Evolutionary conservation across 2,329 filamentous ascomycete species (phyloP).

Genomic region (Colletotrichum spinosum): DNA sequence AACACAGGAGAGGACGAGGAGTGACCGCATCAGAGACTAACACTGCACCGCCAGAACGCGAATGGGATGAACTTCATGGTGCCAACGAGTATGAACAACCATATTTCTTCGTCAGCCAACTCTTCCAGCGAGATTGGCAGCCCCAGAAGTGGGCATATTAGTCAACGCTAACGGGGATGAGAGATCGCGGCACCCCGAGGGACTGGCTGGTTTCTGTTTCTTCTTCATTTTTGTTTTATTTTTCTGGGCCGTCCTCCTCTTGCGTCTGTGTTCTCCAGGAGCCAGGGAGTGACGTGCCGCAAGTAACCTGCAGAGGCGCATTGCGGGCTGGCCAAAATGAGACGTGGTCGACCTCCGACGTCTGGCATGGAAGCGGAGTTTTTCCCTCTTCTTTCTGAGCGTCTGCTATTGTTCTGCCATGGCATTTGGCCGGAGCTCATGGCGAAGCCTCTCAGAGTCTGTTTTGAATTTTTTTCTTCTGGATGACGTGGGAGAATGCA

Average conservation of each 20-base stretch:
- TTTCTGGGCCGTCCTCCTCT: not conserved
- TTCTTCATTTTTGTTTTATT: conserved; percentile 9
- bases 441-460: conserved; percentile 4
- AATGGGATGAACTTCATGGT: conserved; percentile 60
- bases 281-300: conserved; percentile 26
- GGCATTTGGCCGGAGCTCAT: conserved; percentile 6
- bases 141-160: conserved; percentile 46
- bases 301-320: conserved; percentile 29
- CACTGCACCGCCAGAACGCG: conserved; percentile 44
- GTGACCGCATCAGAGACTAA: conserved; percentile 37
- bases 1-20: not conserved
- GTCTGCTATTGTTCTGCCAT: conserved; percentile 1
- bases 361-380: conserved; percentile 35
- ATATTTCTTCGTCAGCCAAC: conserved; percentile 70
- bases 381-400: not conserved
- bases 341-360: conserved; percentile 28
- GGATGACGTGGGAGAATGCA: conserved; percentile 6
- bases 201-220: conserved; percentile 2
- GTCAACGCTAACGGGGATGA: conserved; percentile 21
- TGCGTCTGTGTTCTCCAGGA: not conserved
- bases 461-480: conserved; percentile 12
- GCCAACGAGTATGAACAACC: conserved; percentile 63
- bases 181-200: not conserved
- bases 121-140: conserved; percentile 68
- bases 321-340: conserved; percentile 33